Conservation (phyloP, 805 yeast species). For the Cyberlindnera amylophila region DNA sequence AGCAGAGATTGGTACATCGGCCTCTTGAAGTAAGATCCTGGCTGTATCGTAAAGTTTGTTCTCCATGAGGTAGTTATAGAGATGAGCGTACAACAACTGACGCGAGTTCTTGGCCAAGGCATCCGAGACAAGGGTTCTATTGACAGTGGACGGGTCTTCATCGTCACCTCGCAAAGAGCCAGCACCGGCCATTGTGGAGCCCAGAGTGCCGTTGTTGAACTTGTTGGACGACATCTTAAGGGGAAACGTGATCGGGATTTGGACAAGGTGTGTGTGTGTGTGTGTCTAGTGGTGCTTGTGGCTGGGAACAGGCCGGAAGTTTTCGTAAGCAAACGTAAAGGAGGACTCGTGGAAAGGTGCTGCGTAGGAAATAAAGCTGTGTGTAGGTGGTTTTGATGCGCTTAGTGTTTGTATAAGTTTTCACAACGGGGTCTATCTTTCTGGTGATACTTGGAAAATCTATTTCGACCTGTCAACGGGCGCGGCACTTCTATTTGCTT, state of each 20-base stretch:
- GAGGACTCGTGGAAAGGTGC: no score
- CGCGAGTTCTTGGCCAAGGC: conserved; percentile 45
- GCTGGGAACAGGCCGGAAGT: no score
- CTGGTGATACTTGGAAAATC: background rate
- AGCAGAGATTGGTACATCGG: conserved; percentile 37
- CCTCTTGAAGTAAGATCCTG: conserved; percentile 40
- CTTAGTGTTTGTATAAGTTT: no score
- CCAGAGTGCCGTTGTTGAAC: conserved; percentile 8
- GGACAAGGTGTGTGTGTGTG: background rate
- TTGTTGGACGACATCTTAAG: conserved; percentile 3
- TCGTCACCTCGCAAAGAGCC: background rate
- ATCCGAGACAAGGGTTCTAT: conserved; percentile 36
- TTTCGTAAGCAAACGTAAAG: no score
- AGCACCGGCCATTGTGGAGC: background rate
- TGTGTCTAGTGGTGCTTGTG: no score
- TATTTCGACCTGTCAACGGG: conserved; percentile 1
- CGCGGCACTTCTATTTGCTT: background rate
- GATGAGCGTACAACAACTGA: conserved; percentile 48
- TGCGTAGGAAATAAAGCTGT: no score
- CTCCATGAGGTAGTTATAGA: conserved; percentile 45
- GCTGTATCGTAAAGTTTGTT: conserved; percentile 50
- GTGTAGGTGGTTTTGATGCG: no score
- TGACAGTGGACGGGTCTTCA: conserved; percentile 8
- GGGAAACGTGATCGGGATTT: background rate
- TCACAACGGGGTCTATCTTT: no score